Evolutionary conservation across 768 basidiomycete genomes (phyloP).

Genomic region (Pulveroboletus sp.): DNA sequence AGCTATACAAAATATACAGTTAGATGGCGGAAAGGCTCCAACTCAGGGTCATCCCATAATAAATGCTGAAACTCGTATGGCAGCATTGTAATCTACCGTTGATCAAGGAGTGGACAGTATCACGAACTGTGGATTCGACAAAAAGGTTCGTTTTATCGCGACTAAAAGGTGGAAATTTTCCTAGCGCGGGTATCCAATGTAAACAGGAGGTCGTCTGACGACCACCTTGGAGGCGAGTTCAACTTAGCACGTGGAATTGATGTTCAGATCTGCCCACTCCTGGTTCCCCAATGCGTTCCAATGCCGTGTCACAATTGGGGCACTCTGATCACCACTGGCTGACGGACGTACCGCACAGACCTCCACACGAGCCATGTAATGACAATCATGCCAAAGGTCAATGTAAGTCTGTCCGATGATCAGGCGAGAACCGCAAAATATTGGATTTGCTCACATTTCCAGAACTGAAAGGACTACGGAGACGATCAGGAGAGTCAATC

Average conservation of each 20-base stretch:
- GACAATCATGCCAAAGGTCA: constrained; percentile 46
- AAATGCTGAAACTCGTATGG: background rate
- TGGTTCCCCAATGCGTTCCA: constrained; percentile 1
- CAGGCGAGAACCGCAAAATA: constrained; percentile 7
- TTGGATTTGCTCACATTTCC: constrained; percentile 37
- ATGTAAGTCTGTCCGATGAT: constrained; percentile 34
- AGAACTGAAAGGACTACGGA: constrained; percentile 46
- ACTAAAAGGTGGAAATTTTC: background rate
- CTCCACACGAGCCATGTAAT: constrained; percentile 53
- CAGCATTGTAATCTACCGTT: background rate
- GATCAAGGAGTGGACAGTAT: background rate
- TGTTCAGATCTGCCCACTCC: constrained; percentile 3
- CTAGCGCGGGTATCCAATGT: constrained; percentile 1
- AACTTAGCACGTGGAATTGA: background rate
- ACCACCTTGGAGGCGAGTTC: background rate
- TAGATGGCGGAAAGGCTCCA: background rate
- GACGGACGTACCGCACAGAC: constrained; percentile 39
- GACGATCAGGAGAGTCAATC: constrained; percentile 6
- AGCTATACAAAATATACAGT: background rate
- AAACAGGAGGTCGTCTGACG: background rate
- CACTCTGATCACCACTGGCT: constrained; percentile 27
- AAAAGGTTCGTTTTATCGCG: background rate
- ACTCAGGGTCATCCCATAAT: background rate
- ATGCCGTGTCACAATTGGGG: constrained; percentile 17
- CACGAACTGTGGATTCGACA: constrained; percentile 6